These are phyloP conservation scores for Ophiocordyceps camponoti-floridani DNA, from an alignment of 2,329 filamentous ascomycete species.

Conservation along the genomic window DNA sequence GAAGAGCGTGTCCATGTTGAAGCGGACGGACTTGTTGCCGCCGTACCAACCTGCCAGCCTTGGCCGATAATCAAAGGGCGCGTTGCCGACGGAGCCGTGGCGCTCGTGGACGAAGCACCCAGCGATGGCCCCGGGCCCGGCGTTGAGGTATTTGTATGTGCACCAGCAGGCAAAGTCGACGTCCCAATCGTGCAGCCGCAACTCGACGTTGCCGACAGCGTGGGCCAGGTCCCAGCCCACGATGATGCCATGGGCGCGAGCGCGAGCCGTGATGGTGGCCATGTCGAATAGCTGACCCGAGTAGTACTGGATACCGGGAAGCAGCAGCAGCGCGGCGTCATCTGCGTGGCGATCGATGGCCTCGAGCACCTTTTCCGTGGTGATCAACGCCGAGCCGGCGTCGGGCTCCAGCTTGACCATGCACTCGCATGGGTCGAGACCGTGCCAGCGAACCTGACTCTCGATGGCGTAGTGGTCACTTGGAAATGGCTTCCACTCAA, in stretches of 20 bases:
- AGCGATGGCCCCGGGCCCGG: conserved; percentile 65
- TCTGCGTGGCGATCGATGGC: conserved; percentile 59
- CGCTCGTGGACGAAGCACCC: conserved; percentile 65
- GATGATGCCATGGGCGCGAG: conserved; percentile 49
- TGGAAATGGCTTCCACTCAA: conserved; percentile 83
- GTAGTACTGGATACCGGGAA: conserved; percentile 85
- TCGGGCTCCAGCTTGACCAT: conserved; percentile 60
- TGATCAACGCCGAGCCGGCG: conserved; percentile 38
- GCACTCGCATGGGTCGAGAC: conserved; percentile 43
- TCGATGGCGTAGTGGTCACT: conserved; percentile 76
- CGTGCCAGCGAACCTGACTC: conserved; percentile 60
- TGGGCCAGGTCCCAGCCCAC: conserved; percentile 85
- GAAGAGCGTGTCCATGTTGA: conserved; percentile 72
- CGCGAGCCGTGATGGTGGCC: conserved; percentile 57
- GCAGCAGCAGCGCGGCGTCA: conserved; percentile 55
- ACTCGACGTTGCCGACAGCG: conserved; percentile 65
- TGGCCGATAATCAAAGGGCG: conserved; percentile 33
- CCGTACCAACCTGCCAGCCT: conserved; percentile 80
- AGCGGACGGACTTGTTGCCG: conserved; percentile 55
- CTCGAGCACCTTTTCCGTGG: conserved; percentile 52
- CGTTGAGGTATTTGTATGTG: conserved; percentile 87
- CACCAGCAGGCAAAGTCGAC: conserved; percentile 91
- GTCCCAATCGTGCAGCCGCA: conserved; percentile 70
- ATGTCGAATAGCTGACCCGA: conserved; percentile 83
- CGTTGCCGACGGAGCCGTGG: conserved; percentile 39